Conservation (phyloP, 2,329 filamentous ascomycete species). For the Aspergillus novoparasiticus region DNA sequence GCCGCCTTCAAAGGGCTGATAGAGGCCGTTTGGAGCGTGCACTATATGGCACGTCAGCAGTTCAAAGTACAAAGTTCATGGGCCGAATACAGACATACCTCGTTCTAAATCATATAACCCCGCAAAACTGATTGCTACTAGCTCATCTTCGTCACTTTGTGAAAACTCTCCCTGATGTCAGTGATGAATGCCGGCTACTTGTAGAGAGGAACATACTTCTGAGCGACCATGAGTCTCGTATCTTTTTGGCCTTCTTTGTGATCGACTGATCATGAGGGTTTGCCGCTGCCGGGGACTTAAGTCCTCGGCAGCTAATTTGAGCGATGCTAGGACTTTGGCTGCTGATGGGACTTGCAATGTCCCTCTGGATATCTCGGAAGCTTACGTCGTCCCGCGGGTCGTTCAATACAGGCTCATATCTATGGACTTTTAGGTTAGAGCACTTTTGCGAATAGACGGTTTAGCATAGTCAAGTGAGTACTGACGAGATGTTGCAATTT, state of each 20-base stretch:
- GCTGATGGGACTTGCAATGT: slow-evolving; percentile 14
- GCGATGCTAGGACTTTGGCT: slow-evolving; percentile 25
- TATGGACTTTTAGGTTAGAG: slow-evolving; percentile 6
- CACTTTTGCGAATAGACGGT: neutral
- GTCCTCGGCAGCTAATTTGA: slow-evolving; percentile 18
- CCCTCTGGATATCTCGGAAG: slow-evolving; percentile 21
- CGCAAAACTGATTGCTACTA: slow-evolving; percentile 33
- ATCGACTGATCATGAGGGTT: slow-evolving; percentile 22
- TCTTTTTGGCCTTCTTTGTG: slow-evolving; percentile 23
- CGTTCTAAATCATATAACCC: slow-evolving; percentile 32
- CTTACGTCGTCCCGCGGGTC: slow-evolving; percentile 24
- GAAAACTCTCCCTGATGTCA: slow-evolving; percentile 23
- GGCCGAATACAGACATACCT: slow-evolving; percentile 16
- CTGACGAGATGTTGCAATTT: slow-evolving; percentile 27
- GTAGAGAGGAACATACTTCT: slow-evolving; percentile 23
- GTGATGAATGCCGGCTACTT: neutral
- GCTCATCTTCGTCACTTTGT: slow-evolving; percentile 33
- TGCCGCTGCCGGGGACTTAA: slow-evolving; percentile 17
- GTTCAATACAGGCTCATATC: slow-evolving; percentile 26
- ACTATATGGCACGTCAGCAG: slow-evolving; percentile 22
- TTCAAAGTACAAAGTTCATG: neutral
- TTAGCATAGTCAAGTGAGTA: neutral
- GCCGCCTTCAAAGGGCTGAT: slow-evolving; percentile 19
- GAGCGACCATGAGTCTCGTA: slow-evolving; percentile 32
- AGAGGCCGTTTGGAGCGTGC: slow-evolving; percentile 30